Conservation (phyloP, 2,329 filamentous ascomycete species). For the Alternaria gaisen region DNA sequence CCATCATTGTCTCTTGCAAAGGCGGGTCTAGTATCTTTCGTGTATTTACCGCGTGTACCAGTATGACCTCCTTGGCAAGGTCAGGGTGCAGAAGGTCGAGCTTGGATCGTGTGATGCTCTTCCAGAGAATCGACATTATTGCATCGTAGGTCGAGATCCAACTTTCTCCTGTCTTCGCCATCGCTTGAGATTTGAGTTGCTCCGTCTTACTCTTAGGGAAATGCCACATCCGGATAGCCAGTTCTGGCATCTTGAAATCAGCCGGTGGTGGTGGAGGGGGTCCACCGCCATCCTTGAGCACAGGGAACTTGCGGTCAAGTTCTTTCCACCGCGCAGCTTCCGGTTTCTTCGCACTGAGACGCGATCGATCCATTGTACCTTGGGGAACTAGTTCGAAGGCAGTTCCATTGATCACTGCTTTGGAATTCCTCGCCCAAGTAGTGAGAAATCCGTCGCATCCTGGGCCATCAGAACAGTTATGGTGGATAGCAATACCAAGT, state of each 20-base stretch:
- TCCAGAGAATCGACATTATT: slow-evolving; percentile 36
- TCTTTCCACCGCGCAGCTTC: background rate
- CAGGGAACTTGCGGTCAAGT: background rate
- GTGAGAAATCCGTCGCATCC: slow-evolving; percentile 39
- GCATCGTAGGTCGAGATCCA: slow-evolving; percentile 42
- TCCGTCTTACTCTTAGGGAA: slow-evolving; percentile 27
- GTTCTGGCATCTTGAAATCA: slow-evolving; percentile 34
- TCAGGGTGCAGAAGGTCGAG: slow-evolving; percentile 27
- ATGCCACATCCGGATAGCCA: slow-evolving; percentile 32
- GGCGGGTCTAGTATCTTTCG: slow-evolving; percentile 29
- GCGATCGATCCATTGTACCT: background rate
- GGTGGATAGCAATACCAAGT: slow-evolving; percentile 36
- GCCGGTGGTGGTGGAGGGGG: slow-evolving; percentile 28
- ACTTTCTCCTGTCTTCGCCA: background rate
- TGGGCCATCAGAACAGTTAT: slow-evolving; percentile 32
- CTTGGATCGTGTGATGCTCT: slow-evolving; percentile 28
- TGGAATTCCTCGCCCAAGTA: slow-evolving; percentile 37
- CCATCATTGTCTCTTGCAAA: slow-evolving; percentile 32
- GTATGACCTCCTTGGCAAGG: slow-evolving; percentile 6
- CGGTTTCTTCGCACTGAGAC: background rate
- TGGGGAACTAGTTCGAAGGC: slow-evolving; percentile 14
- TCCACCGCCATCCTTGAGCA: slow-evolving; percentile 21
- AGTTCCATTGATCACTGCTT: slow-evolving; percentile 20
- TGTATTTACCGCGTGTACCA: slow-evolving; percentile 37
- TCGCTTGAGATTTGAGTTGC: slow-evolving; percentile 26